A percentile compares a stretch with the other conserved stretches of the same genome.
Evolutionary conservation across 176 grass and related monocot genomes (phyloP).

Genomic region (Urochloa ruziziensis): DNA sequence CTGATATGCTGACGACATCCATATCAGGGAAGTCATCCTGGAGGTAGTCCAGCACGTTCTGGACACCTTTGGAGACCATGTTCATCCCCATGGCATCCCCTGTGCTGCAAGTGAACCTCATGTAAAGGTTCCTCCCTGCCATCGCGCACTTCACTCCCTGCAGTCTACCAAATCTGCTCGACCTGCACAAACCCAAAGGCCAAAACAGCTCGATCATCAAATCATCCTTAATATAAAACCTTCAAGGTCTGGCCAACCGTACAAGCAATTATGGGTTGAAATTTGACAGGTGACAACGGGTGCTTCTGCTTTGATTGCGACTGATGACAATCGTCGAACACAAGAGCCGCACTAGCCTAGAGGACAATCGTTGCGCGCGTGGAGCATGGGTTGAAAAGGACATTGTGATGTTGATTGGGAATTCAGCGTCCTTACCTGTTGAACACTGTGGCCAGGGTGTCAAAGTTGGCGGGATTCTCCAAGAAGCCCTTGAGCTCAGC

Average conservation of each 20-base stretch:
- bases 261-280: neutral
- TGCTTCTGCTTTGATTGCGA: slow-evolving; percentile 6
- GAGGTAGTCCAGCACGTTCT: slow-evolving; percentile 83
- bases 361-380: neutral
- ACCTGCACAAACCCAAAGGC: slow-evolving; percentile 45
- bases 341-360: neutral
- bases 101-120: slow-evolving; percentile 88
- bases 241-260: neutral
- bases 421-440: slow-evolving; percentile 41
- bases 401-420: neutral
- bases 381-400: slow-evolving; percentile 30
- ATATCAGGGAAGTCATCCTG: slow-evolving; percentile 85
- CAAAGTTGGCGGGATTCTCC: slow-evolving; percentile 53
- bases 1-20: slow-evolving; percentile 94
- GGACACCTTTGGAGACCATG: slow-evolving; percentile 94
- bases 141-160: slow-evolving; percentile 73
- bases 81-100: slow-evolving; percentile 99
- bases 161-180: slow-evolving; percentile 77
- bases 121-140: slow-evolving; percentile 87
- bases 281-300: neutral
- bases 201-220: neutral
- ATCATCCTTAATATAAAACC: no score
- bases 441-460: slow-evolving; percentile 53
- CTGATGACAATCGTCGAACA: slow-evolving; percentile 16
- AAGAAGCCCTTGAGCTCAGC: slow-evolving; percentile 64